Percentiles rank a stretch among this genome's conserved stretches.
Evolutionary conservation across 192 early-diverging fungal species (phyloP).

Genomic region (Coemansia sp.): DNA sequence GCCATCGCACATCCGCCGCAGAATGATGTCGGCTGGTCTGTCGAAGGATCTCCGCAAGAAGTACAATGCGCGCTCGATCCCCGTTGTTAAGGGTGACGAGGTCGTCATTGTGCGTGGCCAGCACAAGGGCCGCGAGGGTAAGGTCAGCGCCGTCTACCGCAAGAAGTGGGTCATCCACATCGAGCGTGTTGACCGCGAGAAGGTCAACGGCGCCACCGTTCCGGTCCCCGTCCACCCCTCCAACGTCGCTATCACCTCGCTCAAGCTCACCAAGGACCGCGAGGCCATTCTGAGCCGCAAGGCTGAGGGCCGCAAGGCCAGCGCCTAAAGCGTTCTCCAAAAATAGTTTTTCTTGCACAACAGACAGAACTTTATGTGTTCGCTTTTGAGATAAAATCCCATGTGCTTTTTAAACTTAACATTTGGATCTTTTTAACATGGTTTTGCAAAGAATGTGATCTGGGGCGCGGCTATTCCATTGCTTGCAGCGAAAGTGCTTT

Average conservation of each 20-base stretch:
- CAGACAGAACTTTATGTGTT: too few species aligned
- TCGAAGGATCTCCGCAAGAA: conserved; percentile 98
- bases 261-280: conserved; percentile 98
- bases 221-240: conserved; percentile 96
- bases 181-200: conserved; percentile 94
- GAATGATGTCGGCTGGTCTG: conserved; percentile 95
- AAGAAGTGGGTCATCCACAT: conserved; percentile 99
- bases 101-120: conserved; percentile 92
- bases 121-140: conserved; percentile 97
- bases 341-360: too few species aligned
- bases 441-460: too few species aligned
- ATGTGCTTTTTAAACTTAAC: not conserved
- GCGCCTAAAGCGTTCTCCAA: conserved; percentile 24
- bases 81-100: conserved; percentile 97
- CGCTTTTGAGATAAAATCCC: too few species aligned
- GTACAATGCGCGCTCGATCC: conserved; percentile 95
- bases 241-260: conserved; percentile 95
- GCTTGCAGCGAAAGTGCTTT: conserved; percentile 11
- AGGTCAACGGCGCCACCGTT: conserved; percentile 93
- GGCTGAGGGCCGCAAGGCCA: conserved; percentile 54
- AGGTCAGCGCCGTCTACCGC: conserved; percentile 96
- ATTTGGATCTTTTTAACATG: too few species aligned
- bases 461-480: too few species aligned
- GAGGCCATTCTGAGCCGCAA: conserved; percentile 88
- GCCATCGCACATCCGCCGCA: conserved; percentile 88